These are phyloP conservation scores for Pelargonium nanum DNA, from an alignment of 345 rosid genomes.

Conservation along the genomic window DNA sequence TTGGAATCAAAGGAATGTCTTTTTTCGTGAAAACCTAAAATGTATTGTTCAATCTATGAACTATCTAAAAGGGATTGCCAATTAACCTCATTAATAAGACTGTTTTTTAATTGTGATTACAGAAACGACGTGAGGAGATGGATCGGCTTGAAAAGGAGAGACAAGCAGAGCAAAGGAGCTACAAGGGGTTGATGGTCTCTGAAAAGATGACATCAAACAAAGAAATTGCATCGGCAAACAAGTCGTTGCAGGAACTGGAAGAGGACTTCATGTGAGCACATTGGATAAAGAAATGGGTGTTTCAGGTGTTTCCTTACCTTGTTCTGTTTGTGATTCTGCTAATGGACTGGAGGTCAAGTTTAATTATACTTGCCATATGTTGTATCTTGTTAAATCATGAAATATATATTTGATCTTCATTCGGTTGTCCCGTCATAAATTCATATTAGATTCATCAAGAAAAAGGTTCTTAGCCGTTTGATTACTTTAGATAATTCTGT, in stretches of 20 bases:
- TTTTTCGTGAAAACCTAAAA: too few species aligned
- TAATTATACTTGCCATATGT: background rate
- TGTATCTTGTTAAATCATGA: too few species aligned
- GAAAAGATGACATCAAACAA: conserved; percentile 97
- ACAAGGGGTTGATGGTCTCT: conserved; percentile 90
- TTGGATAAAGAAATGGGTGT: background rate
- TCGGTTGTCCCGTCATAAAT: too few species aligned
- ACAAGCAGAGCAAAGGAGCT: conserved; percentile 88
- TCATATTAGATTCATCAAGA: background rate
- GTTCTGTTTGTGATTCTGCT: background rate
- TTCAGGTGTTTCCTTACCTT: background rate
- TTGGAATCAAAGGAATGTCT: too few species aligned
- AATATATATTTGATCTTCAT: too few species aligned
- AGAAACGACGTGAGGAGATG: conserved; percentile 90
- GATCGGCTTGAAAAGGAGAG: conserved; percentile 86
- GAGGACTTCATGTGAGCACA: conserved; percentile 80
- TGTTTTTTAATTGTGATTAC: conserved; percentile 1
- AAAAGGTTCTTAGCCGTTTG: too few species aligned
- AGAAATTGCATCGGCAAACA: conserved; percentile 68
- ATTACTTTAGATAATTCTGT: too few species aligned
- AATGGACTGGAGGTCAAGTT: background rate
- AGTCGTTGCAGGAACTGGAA: conserved; percentile 88
- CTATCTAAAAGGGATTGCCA: too few species aligned
- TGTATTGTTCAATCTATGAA: too few species aligned
- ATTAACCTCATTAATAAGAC: too few species aligned